Percentiles rank a stretch among this genome's conserved stretches.
These are phyloP conservation scores for Aspergillaceae sp. DNA, from an alignment of 2,329 filamentous ascomycete species.

Conservation along the genomic window DNA sequence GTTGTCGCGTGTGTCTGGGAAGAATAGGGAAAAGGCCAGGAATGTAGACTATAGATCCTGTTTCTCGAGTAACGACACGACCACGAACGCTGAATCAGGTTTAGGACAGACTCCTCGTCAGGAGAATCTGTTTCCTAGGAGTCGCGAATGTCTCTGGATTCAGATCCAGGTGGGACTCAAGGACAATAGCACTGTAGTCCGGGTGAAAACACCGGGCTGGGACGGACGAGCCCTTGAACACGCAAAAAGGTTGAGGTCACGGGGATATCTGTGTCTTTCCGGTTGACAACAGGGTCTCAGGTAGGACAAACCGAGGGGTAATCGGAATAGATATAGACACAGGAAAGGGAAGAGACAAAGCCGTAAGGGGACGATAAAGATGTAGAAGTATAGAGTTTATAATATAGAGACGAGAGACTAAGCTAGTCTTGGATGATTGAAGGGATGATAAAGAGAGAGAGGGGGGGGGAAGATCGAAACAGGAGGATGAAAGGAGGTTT, in stretches of 20 bases:
- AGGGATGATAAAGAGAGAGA: neutral
- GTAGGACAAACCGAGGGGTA: neutral
- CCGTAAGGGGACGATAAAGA: neutral
- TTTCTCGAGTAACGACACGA: slow-evolving; percentile 27
- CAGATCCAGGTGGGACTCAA: too few species aligned
- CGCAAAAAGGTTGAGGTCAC: too few species aligned
- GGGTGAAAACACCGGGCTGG: too few species aligned
- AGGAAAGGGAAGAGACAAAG: neutral
- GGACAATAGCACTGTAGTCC: too few species aligned
- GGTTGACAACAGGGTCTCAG: neutral
- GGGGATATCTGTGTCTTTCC: too few species aligned
- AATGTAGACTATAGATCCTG: slow-evolving; percentile 30
- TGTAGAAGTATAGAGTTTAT: neutral
- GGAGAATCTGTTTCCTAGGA: neutral
- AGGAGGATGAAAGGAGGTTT: neutral
- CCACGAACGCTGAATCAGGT: neutral
- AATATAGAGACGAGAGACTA: neutral
- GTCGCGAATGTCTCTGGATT: neutral
- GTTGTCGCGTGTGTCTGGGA: slow-evolving; percentile 26
- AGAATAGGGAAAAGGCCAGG: slow-evolving; percentile 23
- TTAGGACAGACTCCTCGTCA: neutral
- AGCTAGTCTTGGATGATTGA: neutral
- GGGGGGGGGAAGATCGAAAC: neutral
- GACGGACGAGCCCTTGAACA: too few species aligned
- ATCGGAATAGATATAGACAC: neutral